Conservation (phyloP, 169 alveolate species). For the Cyclospora cayetanensis region DNA sequence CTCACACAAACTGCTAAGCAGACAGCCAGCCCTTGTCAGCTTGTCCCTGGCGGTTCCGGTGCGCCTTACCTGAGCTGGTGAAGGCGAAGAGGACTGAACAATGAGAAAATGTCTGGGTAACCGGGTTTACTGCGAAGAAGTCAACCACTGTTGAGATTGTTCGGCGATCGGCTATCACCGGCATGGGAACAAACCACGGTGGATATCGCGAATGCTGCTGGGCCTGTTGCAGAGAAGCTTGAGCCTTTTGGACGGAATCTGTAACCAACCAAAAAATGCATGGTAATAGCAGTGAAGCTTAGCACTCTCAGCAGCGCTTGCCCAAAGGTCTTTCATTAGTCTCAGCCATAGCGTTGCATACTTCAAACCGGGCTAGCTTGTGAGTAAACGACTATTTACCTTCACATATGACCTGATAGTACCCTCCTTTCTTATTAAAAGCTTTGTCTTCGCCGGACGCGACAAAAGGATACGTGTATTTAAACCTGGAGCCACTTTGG, state of each 20-base stretch:
- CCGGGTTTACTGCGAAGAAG: conserved; percentile 10
- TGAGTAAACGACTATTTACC: not conserved
- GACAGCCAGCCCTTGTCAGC: no score
- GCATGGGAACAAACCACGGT: not conserved
- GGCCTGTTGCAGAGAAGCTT: not conserved
- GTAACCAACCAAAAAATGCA: no score
- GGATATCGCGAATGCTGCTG: not conserved
- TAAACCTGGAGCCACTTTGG: not conserved
- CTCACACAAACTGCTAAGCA: no score
- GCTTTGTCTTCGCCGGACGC: not conserved
- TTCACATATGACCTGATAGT: not conserved
- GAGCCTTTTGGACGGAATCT: no score
- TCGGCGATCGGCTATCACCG: not conserved
- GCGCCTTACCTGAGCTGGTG: not conserved
- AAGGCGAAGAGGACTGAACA: not conserved
- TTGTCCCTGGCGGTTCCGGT: not conserved
- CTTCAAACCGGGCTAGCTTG: no score
- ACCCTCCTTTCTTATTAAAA: not conserved
- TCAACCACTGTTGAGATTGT: not conserved
- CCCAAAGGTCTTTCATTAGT: no score
- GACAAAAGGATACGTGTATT: not conserved
- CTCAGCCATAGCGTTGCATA: no score
- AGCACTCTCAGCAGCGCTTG: no score
- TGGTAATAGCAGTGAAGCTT: no score
- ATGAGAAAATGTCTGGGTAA: not conserved